Evolutionary conservation across 306 rosid species (phyloP).

Genomic region (Acmispon strigosus): DNA sequence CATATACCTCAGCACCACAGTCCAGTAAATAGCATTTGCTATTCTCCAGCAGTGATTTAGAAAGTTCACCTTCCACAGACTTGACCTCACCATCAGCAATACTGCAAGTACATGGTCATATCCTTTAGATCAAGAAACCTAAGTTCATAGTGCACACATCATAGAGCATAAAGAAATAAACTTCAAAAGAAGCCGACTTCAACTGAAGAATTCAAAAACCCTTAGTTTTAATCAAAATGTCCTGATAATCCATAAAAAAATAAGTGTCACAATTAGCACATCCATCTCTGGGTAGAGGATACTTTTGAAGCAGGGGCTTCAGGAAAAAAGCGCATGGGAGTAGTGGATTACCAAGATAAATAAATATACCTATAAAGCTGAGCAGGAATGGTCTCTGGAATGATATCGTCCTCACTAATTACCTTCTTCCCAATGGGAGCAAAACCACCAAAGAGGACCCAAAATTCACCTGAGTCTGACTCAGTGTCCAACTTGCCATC

Average conservation of each 20-base stretch:
- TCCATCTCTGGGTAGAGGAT: not conserved
- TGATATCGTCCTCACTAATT: constrained; percentile 67
- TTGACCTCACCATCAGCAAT: constrained; percentile 70
- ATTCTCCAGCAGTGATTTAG: constrained; percentile 83
- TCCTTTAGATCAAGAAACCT: constrained; percentile 17
- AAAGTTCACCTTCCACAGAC: constrained; percentile 70
- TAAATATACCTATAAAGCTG: constrained; percentile 65
- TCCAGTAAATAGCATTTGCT: constrained; percentile 87
- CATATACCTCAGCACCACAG: constrained; percentile 82
- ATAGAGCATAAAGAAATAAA: not conserved
- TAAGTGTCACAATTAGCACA: not conserved
- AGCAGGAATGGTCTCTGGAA: constrained; percentile 83
- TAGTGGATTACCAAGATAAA: not conserved
- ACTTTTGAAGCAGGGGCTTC: constrained; percentile 2
- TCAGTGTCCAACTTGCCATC: constrained; percentile 99
- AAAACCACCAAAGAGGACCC: constrained; percentile 99
- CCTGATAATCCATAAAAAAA: not conserved
- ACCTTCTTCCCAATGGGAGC: constrained; percentile 98
- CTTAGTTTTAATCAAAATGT: not conserved
- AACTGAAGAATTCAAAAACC: constrained; percentile 10
- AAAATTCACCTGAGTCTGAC: constrained; percentile 98
- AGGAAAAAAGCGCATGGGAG: not conserved
- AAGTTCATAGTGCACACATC: constrained; percentile 4
- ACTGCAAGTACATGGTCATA: constrained; percentile 41
- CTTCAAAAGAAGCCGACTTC: not conserved